Conservation (phyloP, 768 basidiomycete species). For the Dioszegia crocea region DNA sequence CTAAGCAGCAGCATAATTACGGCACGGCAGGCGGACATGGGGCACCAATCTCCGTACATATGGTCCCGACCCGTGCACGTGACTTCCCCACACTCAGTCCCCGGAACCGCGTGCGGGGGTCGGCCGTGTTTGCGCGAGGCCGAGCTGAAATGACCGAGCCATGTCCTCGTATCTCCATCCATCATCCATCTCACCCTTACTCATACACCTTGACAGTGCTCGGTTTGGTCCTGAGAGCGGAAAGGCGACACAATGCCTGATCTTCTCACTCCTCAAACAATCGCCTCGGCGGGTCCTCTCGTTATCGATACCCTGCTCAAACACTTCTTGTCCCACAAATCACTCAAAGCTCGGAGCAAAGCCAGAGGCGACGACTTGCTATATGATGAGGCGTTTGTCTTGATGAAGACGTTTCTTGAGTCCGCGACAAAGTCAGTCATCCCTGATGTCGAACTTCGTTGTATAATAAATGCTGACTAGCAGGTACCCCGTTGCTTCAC, state of each 20-base stretch:
- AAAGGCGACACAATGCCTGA: constrained; percentile 26
- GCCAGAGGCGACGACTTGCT: constrained; percentile 62
- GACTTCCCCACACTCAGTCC: too few relatives aligned
- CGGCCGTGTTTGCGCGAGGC: too few relatives aligned
- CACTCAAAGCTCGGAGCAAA: constrained; percentile 50
- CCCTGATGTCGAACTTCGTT: neutral
- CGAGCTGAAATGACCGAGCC: too few relatives aligned
- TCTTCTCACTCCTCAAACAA: constrained; percentile 35
- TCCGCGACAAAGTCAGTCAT: constrained; percentile 55
- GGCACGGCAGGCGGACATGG: too few relatives aligned
- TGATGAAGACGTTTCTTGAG: constrained; percentile 71
- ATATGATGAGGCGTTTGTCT: constrained; percentile 73
- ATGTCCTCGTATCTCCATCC: neutral
- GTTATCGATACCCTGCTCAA: constrained; percentile 63
- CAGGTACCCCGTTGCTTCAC: constrained; percentile 73
- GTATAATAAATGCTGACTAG: neutral
- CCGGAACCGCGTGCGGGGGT: too few relatives aligned
- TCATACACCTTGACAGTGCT: too few relatives aligned
- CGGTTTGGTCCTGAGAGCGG: too few relatives aligned
- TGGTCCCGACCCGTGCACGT: too few relatives aligned
- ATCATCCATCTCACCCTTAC: neutral
- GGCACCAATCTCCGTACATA: too few relatives aligned
- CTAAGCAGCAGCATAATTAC: too few relatives aligned
- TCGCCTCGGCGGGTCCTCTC: constrained; percentile 44
- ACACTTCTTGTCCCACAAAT: constrained; percentile 68